Evolutionary conservation across 768 basidiomycete species (phyloP).

Genomic region (Cystofilobasidium bisporidii): DNA sequence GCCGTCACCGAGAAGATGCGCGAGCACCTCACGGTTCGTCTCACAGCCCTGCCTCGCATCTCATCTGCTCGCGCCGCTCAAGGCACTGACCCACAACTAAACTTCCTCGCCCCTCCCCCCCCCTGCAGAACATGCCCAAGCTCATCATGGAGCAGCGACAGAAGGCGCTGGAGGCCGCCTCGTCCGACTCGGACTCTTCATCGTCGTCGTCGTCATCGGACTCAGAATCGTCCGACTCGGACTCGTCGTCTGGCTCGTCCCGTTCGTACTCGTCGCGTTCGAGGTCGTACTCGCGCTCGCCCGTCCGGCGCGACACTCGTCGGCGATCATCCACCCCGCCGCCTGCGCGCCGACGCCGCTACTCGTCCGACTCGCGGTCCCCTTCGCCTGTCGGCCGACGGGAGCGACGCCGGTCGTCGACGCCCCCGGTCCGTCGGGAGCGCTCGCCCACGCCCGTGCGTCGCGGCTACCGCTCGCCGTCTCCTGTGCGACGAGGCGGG

Average conservation of each 20-base stretch:
- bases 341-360: not conserved
- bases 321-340: conserved; percentile 26
- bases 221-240: conserved; percentile 31
- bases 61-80: not conserved
- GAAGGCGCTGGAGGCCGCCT: conserved; percentile 66
- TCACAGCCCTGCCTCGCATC: not conserved
- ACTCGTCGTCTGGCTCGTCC: conserved; percentile 19
- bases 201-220: conserved; percentile 28
- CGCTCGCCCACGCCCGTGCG: not conserved
- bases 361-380: conserved; percentile 21
- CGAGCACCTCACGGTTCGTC: conserved; percentile 76
- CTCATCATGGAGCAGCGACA: conserved; percentile 90
- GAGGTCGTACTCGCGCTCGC: conserved; percentile 10
- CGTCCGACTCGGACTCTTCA: conserved; percentile 35
- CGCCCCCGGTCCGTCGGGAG: not conserved
- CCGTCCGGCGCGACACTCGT: not conserved
- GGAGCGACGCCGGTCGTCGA: conserved; percentile 5
- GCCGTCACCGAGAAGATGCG: conserved; percentile 90
- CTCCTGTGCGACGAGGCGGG: not conserved
- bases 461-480: not conserved
- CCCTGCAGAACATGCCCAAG: conserved; percentile 71
- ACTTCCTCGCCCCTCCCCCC: not conserved
- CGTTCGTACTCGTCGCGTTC: conserved; percentile 9
- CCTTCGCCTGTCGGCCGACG: conserved; percentile 17
- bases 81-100: too few species aligned